Evolutionary conservation across 495 filamentous ascomycete genomes (phyloP).

Genomic region (Hamigera avellanea): DNA sequence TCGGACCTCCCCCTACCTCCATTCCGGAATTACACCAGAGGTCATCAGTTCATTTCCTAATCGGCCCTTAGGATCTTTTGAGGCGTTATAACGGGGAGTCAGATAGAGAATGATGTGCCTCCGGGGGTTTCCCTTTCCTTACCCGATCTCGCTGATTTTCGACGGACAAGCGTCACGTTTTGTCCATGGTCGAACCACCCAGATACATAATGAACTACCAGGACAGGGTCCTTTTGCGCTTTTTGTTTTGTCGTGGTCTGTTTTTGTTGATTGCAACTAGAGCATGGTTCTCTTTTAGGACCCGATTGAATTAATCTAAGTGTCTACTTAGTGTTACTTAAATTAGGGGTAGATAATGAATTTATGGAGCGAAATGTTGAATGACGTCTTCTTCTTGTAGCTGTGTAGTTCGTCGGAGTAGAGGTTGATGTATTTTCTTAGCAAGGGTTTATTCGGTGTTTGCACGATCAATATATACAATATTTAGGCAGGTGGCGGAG

Average conservation of each 20-base stretch:
- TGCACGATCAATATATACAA: no score
- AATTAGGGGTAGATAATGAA: constrained; percentile 15
- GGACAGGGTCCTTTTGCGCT: no score
- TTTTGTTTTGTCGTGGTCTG: constrained; percentile 1
- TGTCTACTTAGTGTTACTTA: constrained; percentile 10
- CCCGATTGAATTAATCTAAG: constrained; percentile 7
- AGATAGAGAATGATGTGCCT: constrained; percentile 7
- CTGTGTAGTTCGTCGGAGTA: no score
- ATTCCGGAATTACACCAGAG: not conserved
- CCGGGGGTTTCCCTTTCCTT: constrained; percentile 5
- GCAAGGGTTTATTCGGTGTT: no score
- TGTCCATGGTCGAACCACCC: no score
- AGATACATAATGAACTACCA: no score
- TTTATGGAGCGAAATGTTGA: constrained; percentile 4
- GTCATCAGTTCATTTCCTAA: not conserved
- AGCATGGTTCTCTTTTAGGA: constrained; percentile 5
- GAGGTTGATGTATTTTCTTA: no score
- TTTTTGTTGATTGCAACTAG: constrained; percentile 4
- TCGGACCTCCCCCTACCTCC: constrained; percentile 1
- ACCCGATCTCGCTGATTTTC: not conserved
- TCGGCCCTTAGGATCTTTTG: constrained; percentile 2
- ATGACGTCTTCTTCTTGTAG: not conserved
- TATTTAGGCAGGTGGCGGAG: no score
- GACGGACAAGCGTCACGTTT: no score
- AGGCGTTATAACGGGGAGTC: constrained; percentile 11